Percentiles rank a stretch among this genome's conserved stretches.
Conservation (phyloP, 2,329 filamentous ascomycete genomes). For the Diaporthe ampelina region DNA sequence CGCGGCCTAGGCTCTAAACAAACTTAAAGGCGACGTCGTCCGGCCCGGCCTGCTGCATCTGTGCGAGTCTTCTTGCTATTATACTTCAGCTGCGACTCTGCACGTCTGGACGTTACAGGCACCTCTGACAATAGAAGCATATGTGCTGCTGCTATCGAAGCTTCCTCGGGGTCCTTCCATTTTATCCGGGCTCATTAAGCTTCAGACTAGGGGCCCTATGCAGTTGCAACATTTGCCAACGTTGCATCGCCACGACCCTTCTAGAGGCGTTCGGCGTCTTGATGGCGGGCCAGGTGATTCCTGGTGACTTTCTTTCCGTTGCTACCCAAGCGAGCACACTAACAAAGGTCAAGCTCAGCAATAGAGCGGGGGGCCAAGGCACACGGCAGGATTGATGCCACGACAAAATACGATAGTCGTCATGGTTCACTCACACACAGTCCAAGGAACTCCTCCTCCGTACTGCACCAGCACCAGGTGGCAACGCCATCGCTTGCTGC, state of each 20-base stretch:
- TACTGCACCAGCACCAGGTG: background rate
- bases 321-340: background rate
- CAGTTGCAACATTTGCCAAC: background rate
- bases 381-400: constrained; percentile 9
- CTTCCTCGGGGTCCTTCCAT: background rate
- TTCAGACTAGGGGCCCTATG: constrained; percentile 8
- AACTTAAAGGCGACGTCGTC: constrained; percentile 25
- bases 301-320: background rate
- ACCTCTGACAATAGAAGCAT: constrained; percentile 11
- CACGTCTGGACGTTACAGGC: constrained; percentile 23
- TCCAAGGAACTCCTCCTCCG: background rate
- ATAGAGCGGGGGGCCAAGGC: background rate
- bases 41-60: background rate
- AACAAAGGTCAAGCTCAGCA: background rate
- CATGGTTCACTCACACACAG: too few species aligned
- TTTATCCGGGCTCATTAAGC: constrained; percentile 16
- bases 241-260: background rate
- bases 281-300: background rate
- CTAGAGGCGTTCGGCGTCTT: background rate
- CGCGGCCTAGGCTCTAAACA: constrained; percentile 6
- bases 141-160: constrained; percentile 18
- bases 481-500: constrained; percentile 4
- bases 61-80: background rate
- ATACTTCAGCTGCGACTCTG: constrained; percentile 28
- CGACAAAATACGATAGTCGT: background rate